Evolutionary conservation across 1,284 basidiomycete genomes (phyloP).

Genomic region (Rhodotorula glutinis): DNA sequence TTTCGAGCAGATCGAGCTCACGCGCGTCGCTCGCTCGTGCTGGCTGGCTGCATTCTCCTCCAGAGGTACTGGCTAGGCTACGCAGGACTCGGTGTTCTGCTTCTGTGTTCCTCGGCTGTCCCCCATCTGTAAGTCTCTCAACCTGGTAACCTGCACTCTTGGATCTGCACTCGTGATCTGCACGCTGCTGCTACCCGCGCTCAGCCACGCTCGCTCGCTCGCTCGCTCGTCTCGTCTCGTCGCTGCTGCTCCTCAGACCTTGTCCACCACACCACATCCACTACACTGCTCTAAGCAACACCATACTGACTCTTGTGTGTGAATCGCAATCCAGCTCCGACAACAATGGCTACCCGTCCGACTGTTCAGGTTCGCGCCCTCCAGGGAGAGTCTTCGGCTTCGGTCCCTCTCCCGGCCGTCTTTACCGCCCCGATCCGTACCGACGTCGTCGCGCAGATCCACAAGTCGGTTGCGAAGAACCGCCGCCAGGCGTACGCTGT

Average conservation of each 20-base stretch:
- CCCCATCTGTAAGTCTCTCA: background rate
- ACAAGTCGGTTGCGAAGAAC: constrained; percentile 63
- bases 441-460: constrained; percentile 96
- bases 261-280: no score
- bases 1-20: background rate
- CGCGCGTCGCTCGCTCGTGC: no score
- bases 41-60: no score
- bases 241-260: no score
- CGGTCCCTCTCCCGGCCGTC: constrained; percentile 79
- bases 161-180: no score
- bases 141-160: no score
- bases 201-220: background rate
- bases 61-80: no score
- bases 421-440: constrained; percentile 97
- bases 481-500: constrained; percentile 87
- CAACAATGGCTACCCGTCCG: background rate
- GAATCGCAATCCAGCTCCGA: no score
- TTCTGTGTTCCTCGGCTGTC: no score
- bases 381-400: background rate
- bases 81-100: no score
- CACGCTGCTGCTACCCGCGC: no score
- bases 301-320: constrained; percentile 23
- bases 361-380: constrained; percentile 45
- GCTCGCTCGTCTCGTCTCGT: no score
- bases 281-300: constrained; percentile 33